phyloP scores from a whole-genome alignment of 257 asterid species.

The Lycium barbarum region DNA sequence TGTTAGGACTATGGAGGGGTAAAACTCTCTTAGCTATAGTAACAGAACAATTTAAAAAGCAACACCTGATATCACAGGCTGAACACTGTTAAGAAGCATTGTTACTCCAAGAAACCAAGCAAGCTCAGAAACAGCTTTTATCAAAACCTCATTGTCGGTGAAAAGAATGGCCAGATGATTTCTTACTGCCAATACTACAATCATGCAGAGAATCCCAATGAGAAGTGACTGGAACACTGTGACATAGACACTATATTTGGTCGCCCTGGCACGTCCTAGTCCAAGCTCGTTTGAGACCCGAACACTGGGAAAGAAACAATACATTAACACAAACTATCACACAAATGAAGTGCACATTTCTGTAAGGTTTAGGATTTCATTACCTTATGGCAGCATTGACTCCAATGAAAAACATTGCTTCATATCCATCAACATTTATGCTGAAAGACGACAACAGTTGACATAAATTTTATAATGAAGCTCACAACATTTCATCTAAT shows the following conservation, averaged over 20 bases:
- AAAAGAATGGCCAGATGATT: constrained; percentile 57
- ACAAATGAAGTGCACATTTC: background rate
- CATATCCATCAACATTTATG: constrained; percentile 69
- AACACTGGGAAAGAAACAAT: constrained; percentile 47
- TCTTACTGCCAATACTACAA: constrained; percentile 52
- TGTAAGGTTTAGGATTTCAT: background rate
- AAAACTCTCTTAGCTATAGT: background rate
- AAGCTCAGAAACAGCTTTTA: constrained; percentile 49
- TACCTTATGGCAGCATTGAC: constrained; percentile 89
- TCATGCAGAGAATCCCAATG: constrained; percentile 54
- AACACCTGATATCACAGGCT: constrained; percentile 70
- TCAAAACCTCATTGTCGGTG: constrained; percentile 52
- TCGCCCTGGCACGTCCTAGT: constrained; percentile 67
- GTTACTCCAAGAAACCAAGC: constrained; percentile 55
- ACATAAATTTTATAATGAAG: background rate
- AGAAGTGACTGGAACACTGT: constrained; percentile 48
- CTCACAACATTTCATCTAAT: background rate
- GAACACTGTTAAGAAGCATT: constrained; percentile 63
- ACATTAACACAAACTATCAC: background rate
- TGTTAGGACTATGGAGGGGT: too few species aligned
- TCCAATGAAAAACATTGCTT: constrained; percentile 79
- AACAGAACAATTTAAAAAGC: background rate
- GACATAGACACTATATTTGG: constrained; percentile 55
- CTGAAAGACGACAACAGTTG: constrained; percentile 44
- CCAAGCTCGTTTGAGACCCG: constrained; percentile 79